Base-by-base conservation (phyloP, 805 yeast genomes). In the Dipodascus albidus region DNA sequence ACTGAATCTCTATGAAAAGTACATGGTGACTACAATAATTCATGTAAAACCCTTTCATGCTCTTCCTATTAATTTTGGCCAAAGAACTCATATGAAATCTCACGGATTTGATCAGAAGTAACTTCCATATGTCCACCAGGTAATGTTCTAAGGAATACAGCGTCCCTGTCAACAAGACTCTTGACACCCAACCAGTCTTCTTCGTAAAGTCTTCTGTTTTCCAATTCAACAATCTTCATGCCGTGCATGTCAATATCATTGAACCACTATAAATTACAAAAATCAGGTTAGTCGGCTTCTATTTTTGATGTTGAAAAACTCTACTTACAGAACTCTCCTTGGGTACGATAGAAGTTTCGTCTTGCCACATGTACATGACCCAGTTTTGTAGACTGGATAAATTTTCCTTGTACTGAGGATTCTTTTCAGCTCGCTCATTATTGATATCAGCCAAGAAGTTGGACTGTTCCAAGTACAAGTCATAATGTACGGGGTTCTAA, bases 261-360 rank as follows among this genome's bases (percentile, higher is more conserved):
- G 61, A 84, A 82, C 79, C 69, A 67, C 63, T 38, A 14, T 6
- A 38, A 6, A 38, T 14, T n/a, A 31, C 15, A 31, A 9, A 9
- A 31, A 15, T 31, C 38, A 9, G 9, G 33, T 27, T 27, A 27
- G 33, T 11, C 6, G 6, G 6, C 33, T 27, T 27, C 33, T 27
- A 6, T 27, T 11, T 6, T 11, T 27, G 9, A 27, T 27, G 6
- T n/a, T n/a, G n/a, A 11, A 6, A 27, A 4, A 38, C 20, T 38
- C 3, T 38, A 38, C 44, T 38, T 38, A 38, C 44, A 38, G 90
- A 81, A 52, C 83, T 78, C 54, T 84, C 85, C 61, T 78, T 81
- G 1, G 95, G 95, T 3, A 81, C 81, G 4, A 86, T 67, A 1
- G 85, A 83, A 15, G 75, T 75, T 64, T 86, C 95, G 55, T 77